Conservation (phyloP, 2,329 filamentous ascomycete genomes). For the Exophiala xenobiotica region DNA sequence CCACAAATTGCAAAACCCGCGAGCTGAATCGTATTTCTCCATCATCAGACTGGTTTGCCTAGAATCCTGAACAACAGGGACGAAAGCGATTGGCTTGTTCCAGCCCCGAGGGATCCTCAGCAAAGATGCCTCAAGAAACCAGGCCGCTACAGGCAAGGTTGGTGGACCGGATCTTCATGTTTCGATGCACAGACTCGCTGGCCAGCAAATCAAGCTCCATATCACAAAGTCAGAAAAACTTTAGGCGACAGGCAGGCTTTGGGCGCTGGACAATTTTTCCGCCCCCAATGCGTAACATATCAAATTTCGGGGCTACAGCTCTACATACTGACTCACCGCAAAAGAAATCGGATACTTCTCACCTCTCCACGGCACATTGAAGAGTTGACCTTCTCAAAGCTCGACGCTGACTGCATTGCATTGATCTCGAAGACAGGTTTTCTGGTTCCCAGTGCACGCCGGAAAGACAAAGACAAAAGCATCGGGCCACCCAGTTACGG, state of each 20-base stretch:
- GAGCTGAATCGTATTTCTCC: background rate
- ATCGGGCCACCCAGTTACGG: background rate
- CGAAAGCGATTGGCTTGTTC: background rate
- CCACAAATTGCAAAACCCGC: background rate
- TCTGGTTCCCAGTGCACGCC: background rate
- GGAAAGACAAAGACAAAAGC: background rate
- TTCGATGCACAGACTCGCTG: background rate
- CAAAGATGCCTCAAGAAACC: background rate
- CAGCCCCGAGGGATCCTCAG: background rate
- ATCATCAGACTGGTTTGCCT: background rate
- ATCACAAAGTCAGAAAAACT: background rate
- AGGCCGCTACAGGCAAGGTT: background rate
- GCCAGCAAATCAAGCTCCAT: background rate
- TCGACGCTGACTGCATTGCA: too few relatives aligned
- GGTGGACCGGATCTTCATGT: background rate
- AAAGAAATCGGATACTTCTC: too few relatives aligned
- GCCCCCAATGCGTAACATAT: slow-evolving; percentile 1
- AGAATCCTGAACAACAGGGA: background rate
- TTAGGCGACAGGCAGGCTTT: background rate
- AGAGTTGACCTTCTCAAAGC: too few relatives aligned
- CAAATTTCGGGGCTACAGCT: background rate
- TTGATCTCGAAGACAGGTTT: too few relatives aligned
- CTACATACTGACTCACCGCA: background rate
- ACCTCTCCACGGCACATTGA: too few relatives aligned
- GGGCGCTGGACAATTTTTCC: background rate